phyloP scores from a whole-genome alignment of 2,329 filamentous ascomycete species.

The Ophiostoma novo-ulmi region DNA sequence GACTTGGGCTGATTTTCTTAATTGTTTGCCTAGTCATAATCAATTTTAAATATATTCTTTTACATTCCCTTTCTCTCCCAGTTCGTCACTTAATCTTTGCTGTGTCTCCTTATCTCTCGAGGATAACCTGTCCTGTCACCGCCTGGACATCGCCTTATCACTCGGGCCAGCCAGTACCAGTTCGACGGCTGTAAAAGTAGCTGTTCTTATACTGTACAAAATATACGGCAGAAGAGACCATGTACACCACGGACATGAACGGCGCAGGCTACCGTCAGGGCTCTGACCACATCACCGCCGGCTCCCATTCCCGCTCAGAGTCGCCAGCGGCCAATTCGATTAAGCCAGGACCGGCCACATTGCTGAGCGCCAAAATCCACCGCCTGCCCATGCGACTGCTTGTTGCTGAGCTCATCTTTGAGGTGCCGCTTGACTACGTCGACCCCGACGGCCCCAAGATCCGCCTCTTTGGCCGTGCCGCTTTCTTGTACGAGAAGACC shows the following conservation, averaged over 20 bases:
- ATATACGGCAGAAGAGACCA: background rate
- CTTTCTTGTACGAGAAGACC: constrained; percentile 59
- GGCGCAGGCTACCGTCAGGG: background rate
- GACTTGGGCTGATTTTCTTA: background rate
- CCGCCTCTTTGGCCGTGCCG: constrained; percentile 72
- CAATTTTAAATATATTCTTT: background rate
- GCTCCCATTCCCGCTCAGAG: background rate
- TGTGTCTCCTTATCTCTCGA: background rate
- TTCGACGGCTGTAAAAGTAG: too few species aligned
- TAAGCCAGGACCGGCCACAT: constrained; percentile 18
- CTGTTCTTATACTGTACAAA: background rate
- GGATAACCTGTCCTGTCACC: too few species aligned
- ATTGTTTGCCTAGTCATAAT: background rate
- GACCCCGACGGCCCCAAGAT: constrained; percentile 57
- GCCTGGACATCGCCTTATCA: background rate
- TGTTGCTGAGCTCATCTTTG: constrained; percentile 78
- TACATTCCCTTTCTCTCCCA: background rate
- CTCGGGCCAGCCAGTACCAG: background rate
- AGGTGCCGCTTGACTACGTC: constrained; percentile 75
- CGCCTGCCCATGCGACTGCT: constrained; percentile 52
- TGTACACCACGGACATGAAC: background rate
- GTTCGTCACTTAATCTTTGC: background rate
- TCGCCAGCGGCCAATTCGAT: background rate
- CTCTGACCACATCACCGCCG: background rate
- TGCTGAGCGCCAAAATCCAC: constrained; percentile 22